phyloP scores from a whole-genome alignment of 2,329 filamentous ascomycete species.

The Pseudogymnoascus sp. region DNA sequence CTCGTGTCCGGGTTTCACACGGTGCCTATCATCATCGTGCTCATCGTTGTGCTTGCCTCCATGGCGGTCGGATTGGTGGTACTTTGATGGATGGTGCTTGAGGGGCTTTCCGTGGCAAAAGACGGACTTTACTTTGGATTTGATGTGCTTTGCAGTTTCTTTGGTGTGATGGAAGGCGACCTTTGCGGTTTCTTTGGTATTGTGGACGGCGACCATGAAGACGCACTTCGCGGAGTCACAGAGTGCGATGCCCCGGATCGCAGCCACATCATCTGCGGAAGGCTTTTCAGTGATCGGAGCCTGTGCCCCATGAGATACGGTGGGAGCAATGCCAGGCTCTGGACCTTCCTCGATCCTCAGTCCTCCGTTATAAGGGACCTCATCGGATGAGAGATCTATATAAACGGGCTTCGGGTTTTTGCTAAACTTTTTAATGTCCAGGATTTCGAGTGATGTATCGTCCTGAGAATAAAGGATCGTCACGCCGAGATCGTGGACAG shows the following conservation, averaged over 20 bases:
- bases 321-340: background rate
- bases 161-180: background rate
- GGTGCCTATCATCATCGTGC: background rate
- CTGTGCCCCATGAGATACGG: background rate
- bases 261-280: background rate
- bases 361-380: background rate
- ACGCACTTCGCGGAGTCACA: background rate
- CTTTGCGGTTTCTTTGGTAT: slow-evolving; percentile 1
- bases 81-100: background rate
- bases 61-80: background rate
- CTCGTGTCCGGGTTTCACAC: background rate
- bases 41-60: background rate
- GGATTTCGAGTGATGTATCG: background rate
- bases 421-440: background rate
- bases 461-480: background rate
- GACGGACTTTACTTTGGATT: background rate
- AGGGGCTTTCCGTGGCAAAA: background rate
- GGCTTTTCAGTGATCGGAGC: background rate
- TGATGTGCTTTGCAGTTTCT: background rate
- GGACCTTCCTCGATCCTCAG: background rate
- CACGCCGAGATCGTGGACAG: background rate
- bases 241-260: background rate
- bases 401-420: background rate
- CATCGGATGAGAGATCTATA: background rate
- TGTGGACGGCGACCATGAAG: slow-evolving; percentile 3